Percentiles rank a stretch among this genome's conserved stretches.
phyloP scores from a whole-genome alignment of 164 flowering plant genomes.

The grape (Vitis vinifera) region ASM3070453v1 NC_081820.1:20970501-20971000 shows the following conservation, averaged over 20 bases:
- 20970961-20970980: constrained; percentile 54
- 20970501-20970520: constrained; percentile 57
- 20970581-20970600: constrained; percentile 47
- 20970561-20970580: constrained; percentile 57
- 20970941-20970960: constrained; percentile 55
- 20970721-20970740: constrained; percentile 47
- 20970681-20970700: constrained; percentile 68
- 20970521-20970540: constrained; percentile 52
- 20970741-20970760: constrained; percentile 57
- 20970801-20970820: constrained; percentile 57
- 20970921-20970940: constrained; percentile 67
- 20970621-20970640: constrained; percentile 46
- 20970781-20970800: constrained; percentile 73
- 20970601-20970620: constrained; percentile 72
- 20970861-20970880: constrained; percentile 54
- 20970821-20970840: constrained; percentile 67
- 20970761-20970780: constrained; percentile 69
- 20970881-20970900: constrained; percentile 62
- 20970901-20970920: constrained; percentile 53
- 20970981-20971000: constrained; percentile 49
- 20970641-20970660: constrained; percentile 36
- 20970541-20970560: constrained; percentile 56
- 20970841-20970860: constrained; percentile 60
- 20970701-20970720: constrained; percentile 63
- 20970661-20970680: constrained; percentile 62